Base-by-base conservation (phyloP, 225 moss, liverwort and hornwort genomes). In the Rhytidiadelphus loreus region DNA sequence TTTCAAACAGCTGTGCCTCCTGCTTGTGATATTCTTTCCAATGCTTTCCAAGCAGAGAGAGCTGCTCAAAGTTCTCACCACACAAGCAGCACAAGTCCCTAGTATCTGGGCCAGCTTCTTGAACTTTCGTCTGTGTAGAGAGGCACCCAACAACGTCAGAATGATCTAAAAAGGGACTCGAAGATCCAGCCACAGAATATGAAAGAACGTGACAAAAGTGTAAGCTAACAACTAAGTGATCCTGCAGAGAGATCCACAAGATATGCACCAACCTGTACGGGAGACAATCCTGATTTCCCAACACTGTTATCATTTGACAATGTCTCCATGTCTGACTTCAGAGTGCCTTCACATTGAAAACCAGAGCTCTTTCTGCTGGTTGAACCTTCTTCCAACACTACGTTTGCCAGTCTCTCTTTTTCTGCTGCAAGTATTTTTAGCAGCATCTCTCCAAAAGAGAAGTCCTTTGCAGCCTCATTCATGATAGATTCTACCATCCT, bases 11-110 rank as follows among this genome's bases (percentile, higher is more conserved):
- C 62, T 89, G 86, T 35, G 95, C 93, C 88, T 96, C 97, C 83
- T 86, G 91, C 83, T 91, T 94, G 90, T 98, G 97, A 55, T 88
- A 74, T 79, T 93, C 93, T 92, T 90, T 94, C 97, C 96, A 98
- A 85, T 98, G 97, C 83, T 84, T 95, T 87, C 96, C 95, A 88
- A 98, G 95, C 55, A 90, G 72, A 69, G 91, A 92, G 78, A 92
- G 90, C 83, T 85, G 92, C 84, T 86, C 86, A 88, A 94, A 94
- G 24, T 82, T 90, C 72, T 93, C 72, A 86, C 90, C 93, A 83
- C 97, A 98, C 89, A 98, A 92, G 90, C 96, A 94, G 90, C 97
- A 98, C 56, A n/a, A 66, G 35, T 91, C 86, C 63, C 89, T 87
- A 48, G 85, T 83, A 72, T 88, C 77, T 83, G n/a, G 52, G 60